Base-by-base conservation (phyloP, 176 grass and related monocot genomes). In the Musa schizocarpa region DNA sequence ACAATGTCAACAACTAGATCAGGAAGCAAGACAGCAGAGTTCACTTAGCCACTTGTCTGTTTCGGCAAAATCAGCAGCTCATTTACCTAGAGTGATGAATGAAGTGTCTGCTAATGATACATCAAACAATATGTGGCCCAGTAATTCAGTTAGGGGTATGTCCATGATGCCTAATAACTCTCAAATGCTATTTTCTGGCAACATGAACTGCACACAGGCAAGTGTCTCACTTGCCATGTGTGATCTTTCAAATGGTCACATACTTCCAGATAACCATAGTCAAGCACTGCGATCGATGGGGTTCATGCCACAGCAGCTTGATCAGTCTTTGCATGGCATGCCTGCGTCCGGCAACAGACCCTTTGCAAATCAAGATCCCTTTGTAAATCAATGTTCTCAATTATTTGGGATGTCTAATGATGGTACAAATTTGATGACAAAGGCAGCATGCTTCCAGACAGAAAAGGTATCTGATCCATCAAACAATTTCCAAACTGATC, bases 301-400 rank as follows among this genome's bases (percentile, higher is more conserved):
- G n/a, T 68, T 87, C 68, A 69, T 80, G 69, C 83, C 78, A 1
- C 86, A 89, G 57, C 94, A 98, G 76, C 54, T 90, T 73, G 82
- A 93, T 51, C 94, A 87, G 26, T 82, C 90, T 69, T 88, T 93
- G 50, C 90, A 87, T 85, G 81, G 75, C 78, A 82, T 92, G 77
- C 81, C 82, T 82, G 79, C 77, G 49, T 82, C 81, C 49, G 84
- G 68, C 76, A 92, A 76, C 77, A 75, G 79, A 77, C 76, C 69
- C n/a, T 75, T 79, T 82, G 76, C 74, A 74, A 89, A 92, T 76
- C 34, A 43, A 43, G 34, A 43, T 43, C 76, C 69, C n/a, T 75
- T 79, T 82, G 76, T 72, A 74, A 89, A 92, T 76, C 90, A 93
- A 79, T 83, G 90, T 80, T 81, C 90, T 51, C 90, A 89, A 69